Base-by-base conservation (phyloP, 2,329 filamentous ascomycete genomes). In the Sporothrix luriei region DNA sequence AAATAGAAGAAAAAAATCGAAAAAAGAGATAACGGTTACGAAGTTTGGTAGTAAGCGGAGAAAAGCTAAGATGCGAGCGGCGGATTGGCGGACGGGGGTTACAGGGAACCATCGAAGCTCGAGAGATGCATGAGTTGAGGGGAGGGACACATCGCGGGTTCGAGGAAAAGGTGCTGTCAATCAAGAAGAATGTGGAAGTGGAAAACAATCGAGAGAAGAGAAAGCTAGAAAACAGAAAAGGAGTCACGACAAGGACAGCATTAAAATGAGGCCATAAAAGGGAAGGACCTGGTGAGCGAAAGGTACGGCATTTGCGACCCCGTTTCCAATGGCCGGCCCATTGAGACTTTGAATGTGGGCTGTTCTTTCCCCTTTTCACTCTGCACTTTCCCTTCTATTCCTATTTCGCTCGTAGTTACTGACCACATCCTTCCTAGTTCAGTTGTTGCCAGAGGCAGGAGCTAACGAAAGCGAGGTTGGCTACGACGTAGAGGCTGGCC, bases 401-500 rank as follows among this genome's bases (percentile, higher is more conserved):
- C 46, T 46, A 16, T 65, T 65, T 65, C 46, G 43, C 62, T 65
- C 26, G 19, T 65, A 26, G 40, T 33, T 65, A 26, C 59, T 33
- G 59, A 29, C 59, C 59, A 6, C 13, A 19, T 48, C 61, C 61
- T 64, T 54, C 48, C 49, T 54, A 66, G 64, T 43, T 11, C 48
- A 40, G 51, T 38, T 29, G 43, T 33, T 40, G 21, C 26, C 46
- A 57, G 62, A 21, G 68, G 43, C 55, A 67, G 62, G 68, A 62
- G 46, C 64, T 62, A 62, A 29, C 54, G 54, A 29, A 40, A 70
- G 64, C 46, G 68, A 61, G 69, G 69, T 29, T 66, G 68, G 69
- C 64, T 26, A n/a, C n/a, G n/a, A n/a, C n/a, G n/a, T n/a, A 66
- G 62, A 52, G 62, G 61, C n/a, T 65, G 62, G 62, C 68, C 43